Percentiles rank a stretch among this genome's conserved stretches.
Evolutionary conservation across 805 yeast species (phyloP).

Genomic region (Saturnispora dispora): DNA sequence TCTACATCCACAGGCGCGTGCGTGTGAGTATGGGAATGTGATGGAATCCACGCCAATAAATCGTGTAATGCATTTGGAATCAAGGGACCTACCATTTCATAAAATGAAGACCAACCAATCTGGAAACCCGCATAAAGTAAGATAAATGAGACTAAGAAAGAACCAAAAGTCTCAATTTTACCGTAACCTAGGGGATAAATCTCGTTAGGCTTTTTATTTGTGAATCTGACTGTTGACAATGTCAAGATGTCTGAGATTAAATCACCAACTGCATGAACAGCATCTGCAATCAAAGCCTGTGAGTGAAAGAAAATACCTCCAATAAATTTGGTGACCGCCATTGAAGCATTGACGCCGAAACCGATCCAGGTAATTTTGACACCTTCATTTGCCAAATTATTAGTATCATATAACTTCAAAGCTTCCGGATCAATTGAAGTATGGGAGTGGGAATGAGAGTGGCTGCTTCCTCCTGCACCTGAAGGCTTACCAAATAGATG

Average conservation of each 20-base stretch:
- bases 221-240: slow-evolving; percentile 75
- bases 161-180: slow-evolving; percentile 86
- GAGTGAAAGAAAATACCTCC: slow-evolving; percentile 94
- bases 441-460: slow-evolving; percentile 32
- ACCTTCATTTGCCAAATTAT: slow-evolving; percentile 61
- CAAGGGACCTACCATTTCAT: slow-evolving; percentile 56
- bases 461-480: slow-evolving; percentile 14
- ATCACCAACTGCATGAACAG: slow-evolving; percentile 88
- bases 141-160: slow-evolving; percentile 77
- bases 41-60: slow-evolving; percentile 38
- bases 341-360: slow-evolving; percentile 66
- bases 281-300: slow-evolving; percentile 89
- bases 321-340: slow-evolving; percentile 78
- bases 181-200: slow-evolving; percentile 85
- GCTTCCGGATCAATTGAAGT: slow-evolving; percentile 30
- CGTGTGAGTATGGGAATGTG: slow-evolving; percentile 47
- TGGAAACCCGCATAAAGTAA: slow-evolving; percentile 81
- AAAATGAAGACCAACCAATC: slow-evolving; percentile 79
- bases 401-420: slow-evolving; percentile 36
- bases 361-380: slow-evolving; percentile 93
- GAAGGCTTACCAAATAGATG: slow-evolving; percentile 16
- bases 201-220: slow-evolving; percentile 48
- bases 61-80: slow-evolving; percentile 57
- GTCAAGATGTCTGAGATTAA: slow-evolving; percentile 85
- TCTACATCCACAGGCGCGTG: slow-evolving; percentile 15